Evolutionary conservation across 1,284 basidiomycete species (phyloP), one percentile per base, ranked within the genome.

Genomic region (Apiotrichum akiyoshidainum): DNA sequence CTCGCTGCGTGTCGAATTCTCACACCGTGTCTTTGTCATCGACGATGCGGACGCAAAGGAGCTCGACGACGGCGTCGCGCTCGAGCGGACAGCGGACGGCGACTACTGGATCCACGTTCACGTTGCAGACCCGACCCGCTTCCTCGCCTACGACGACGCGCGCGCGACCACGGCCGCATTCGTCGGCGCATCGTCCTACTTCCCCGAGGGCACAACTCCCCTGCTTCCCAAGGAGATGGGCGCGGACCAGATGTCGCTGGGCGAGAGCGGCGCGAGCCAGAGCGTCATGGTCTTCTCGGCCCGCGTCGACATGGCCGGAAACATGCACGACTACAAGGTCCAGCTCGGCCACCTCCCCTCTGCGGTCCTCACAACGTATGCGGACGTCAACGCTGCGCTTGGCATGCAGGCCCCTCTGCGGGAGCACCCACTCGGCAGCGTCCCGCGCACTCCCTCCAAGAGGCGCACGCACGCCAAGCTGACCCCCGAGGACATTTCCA

Each of bases 21-120:
- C 86, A 60, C 76, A 89, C 56, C 86, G 86, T 0, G 91, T 93
- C 1, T 98, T 88, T 74, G 89, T 97, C 19, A 88, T 99, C 56
- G 96, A 99, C 72, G 90, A 93, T 65, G 71, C 81, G 0, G 73
- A 69, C 7, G 94, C 96, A 0, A 79, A 88, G 66, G 96, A 99
- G 74, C 83, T 99, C 33, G 96, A 99, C 69, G 96, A 99, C 74
- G 96, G 92, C 1, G 72, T 99, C 39, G 95, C 93, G 0, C 72
- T 98, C 49, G 89, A 94, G 64, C 66, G 77, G 2, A 80, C 86
- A 21, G 78, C 78, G 2, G 84, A 85, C 3, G 83, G 81, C 17
- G 80, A 79, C 58, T 69, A 80, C 53, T 99, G 96, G 96, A 70
- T 96, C 16, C 95, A 98, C 68, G 81, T 89, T 19, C 95, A 99